phyloP scores from a whole-genome alignment of 2,329 filamentous ascomycete species.

The Annulohypoxylon truncatum region DNA sequence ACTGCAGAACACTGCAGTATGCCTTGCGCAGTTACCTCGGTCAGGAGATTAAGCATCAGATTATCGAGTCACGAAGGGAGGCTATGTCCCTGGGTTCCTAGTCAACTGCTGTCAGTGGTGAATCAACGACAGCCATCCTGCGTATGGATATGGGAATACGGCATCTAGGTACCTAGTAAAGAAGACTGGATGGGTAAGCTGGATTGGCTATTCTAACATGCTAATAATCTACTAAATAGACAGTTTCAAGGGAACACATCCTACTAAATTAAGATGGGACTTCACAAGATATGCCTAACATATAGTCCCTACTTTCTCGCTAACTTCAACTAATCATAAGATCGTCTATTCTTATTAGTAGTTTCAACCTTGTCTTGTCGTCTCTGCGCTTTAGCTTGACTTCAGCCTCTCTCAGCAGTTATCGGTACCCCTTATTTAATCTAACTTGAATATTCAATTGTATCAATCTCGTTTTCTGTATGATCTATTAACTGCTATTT shows the following conservation, averaged over 20 bases:
- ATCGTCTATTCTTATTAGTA: neutral
- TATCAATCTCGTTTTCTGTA: neutral
- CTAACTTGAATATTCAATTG: neutral
- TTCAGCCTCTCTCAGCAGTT: conserved; percentile 16
- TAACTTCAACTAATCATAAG: conserved; percentile 13
- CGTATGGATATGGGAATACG: neutral
- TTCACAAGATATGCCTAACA: neutral
- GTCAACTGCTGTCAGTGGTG: neutral
- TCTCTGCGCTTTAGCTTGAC: neutral
- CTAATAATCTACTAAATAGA: neutral
- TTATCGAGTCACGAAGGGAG: conserved; percentile 1
- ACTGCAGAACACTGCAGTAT: conserved; percentile 8
- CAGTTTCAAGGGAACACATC: neutral
- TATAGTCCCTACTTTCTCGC: neutral
- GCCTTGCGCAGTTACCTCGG: conserved; percentile 5
- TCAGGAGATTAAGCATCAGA: conserved; percentile 19
- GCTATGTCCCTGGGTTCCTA: neutral
- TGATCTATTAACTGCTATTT: no score
- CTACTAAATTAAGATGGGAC: neutral
- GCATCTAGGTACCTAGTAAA: no score
- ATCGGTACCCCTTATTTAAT: conserved; percentile 4
- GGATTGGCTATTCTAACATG: neutral
- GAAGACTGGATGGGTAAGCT: neutral
- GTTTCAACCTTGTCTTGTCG: conserved; percentile 2
- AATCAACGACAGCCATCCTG: neutral